Conservation (phyloP, 768 basidiomycete species). For the Mrakia gelida region DNA sequence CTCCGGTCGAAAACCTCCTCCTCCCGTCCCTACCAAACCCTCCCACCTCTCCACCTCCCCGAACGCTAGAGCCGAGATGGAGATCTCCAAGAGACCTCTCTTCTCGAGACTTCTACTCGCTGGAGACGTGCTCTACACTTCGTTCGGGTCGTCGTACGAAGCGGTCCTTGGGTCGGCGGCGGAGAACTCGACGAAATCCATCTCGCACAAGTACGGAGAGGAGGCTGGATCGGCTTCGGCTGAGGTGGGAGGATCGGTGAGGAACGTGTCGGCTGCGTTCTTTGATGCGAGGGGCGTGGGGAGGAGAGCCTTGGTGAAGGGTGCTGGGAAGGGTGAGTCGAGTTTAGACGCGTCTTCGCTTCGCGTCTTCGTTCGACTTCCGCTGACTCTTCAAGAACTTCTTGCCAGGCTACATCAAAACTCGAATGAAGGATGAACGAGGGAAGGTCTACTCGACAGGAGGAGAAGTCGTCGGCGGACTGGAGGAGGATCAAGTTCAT, state of each 20-base stretch:
- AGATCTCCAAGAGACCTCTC: conserved; percentile 15
- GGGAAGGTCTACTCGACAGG: conserved; percentile 17
- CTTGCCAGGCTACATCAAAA: conserved; percentile 14
- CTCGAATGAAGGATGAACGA: conserved; percentile 16
- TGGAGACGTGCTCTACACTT: conserved; percentile 30
- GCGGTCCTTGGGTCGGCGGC: background rate
- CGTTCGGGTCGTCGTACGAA: conserved; percentile 16
- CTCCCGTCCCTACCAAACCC: conserved; percentile 2
- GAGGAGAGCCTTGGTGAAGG: conserved; percentile 19
- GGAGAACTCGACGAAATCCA: background rate
- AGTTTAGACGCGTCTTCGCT: background rate
- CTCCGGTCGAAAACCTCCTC: background rate
- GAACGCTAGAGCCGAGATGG: background rate
- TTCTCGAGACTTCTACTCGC: conserved; percentile 26
- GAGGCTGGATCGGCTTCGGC: conserved; percentile 28
- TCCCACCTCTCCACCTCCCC: background rate
- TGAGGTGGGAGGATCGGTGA: conserved; percentile 16
- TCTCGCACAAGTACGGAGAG: conserved; percentile 30
- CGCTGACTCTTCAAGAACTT: background rate
- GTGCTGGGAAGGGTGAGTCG: conserved; percentile 23
- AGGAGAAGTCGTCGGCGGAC: conserved; percentile 4
- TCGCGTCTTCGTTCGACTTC: background rate
- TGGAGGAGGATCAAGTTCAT: background rate
- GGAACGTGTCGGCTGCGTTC: conserved; percentile 26
- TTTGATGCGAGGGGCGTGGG: conserved; percentile 29